A percentile compares a stretch with the other conserved stretches of the same genome.
phyloP scores from a whole-genome alignment of 306 rosid species.

The Trifolium dubium region DNA sequence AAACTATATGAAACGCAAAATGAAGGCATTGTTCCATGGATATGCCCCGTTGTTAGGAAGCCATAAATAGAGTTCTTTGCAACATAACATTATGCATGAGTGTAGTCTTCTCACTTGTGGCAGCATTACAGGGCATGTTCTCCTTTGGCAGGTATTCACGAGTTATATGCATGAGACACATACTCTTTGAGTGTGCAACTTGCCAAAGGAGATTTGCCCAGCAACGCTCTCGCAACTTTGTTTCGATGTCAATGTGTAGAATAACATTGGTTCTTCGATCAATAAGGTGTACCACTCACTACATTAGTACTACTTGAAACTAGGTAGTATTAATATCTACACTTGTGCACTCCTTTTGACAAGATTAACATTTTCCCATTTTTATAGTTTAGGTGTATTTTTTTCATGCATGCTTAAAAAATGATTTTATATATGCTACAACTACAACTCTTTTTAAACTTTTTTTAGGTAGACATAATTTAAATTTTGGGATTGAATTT shows the following conservation, averaged over 20 bases:
- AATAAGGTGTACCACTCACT: neutral
- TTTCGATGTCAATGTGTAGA: neutral
- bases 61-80: slow-evolving; percentile 31
- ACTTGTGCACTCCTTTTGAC: neutral
- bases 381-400: too few relatives aligned
- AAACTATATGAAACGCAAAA: slow-evolving; percentile 34
- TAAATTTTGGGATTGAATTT: too few relatives aligned
- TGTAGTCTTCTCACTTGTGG: slow-evolving; percentile 31
- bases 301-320: neutral
- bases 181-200: slow-evolving; percentile 36
- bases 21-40: slow-evolving; percentile 56
- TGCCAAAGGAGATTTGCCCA: slow-evolving; percentile 83
- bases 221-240: slow-evolving; percentile 50
- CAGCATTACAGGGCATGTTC: slow-evolving; percentile 66
- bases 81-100: neutral
- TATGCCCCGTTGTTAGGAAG: slow-evolving; percentile 45
- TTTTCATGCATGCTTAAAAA: too few relatives aligned
- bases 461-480: too few relatives aligned
- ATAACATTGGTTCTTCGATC: slow-evolving; percentile 2
- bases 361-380: too few relatives aligned
- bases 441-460: too few relatives aligned
- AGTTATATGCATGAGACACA: neutral
- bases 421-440: too few relatives aligned
- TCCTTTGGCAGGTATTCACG: slow-evolving; percentile 58
- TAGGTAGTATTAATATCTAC: neutral